A percentile compares a stretch with the other conserved stretches of the same genome.
Evolutionary conservation across 306 rosid species (phyloP).

Genomic region (Fagus crenata): DNA sequence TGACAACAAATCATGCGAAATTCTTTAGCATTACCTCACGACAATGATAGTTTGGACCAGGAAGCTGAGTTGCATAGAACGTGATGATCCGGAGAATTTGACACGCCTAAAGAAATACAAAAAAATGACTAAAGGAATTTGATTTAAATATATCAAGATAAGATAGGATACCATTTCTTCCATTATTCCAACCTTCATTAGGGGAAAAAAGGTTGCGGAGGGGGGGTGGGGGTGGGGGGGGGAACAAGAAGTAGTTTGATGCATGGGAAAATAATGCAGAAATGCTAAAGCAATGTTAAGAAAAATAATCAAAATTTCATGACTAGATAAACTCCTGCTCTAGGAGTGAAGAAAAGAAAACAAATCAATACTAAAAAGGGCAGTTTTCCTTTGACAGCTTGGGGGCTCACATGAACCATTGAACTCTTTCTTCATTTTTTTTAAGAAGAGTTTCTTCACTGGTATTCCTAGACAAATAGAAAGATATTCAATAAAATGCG

Average conservation of each 20-base stretch:
- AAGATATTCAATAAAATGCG: too few species aligned
- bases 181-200: background rate
- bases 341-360: background rate
- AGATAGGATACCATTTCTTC: background rate
- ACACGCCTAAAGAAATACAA: slow-evolving; percentile 51
- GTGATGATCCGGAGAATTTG: slow-evolving; percentile 76
- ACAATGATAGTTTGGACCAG: slow-evolving; percentile 90
- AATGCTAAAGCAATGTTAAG: background rate
- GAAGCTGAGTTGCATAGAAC: slow-evolving; percentile 87
- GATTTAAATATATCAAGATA: slow-evolving; percentile 8
- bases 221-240: background rate
- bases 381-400: background rate
- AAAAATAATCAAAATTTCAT: background rate
- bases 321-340: background rate
- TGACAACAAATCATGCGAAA: background rate
- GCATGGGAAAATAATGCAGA: background rate
- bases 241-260: background rate
- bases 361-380: background rate
- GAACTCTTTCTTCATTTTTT: background rate
- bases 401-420: background rate
- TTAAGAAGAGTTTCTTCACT: background rate
- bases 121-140: slow-evolving; percentile 3
- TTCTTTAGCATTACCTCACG: slow-evolving; percentile 50
- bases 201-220: background rate
- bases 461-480: too few species aligned